Base-by-base conservation (phyloP, 2,329 filamentous ascomycete species). In the Aquanectria penicillioides region DNA sequence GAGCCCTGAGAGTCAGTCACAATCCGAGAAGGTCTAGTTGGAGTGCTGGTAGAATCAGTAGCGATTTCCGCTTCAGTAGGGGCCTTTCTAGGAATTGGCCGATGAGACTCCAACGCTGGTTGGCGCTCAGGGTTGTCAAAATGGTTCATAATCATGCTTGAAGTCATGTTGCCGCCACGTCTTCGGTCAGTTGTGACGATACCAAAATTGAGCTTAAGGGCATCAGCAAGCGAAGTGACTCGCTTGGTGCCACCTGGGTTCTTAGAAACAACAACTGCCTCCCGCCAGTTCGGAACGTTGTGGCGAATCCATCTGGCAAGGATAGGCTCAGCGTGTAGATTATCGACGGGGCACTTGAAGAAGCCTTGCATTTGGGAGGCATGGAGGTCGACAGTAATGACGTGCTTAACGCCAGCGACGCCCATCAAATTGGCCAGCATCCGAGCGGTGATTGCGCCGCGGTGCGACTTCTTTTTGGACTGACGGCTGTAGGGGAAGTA, bases 401-500 rank as follows among this genome's bases (percentile, higher is more conserved):
- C 92, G 81, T 99, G 95, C 78, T 97, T 93, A 66, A 99, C 93
- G 51, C 95, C 95, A 48, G 95, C 95, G 56, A 99, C 91, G 60
- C 91, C 87, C 67, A 99, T 88, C 46, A 98, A 86, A 75, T 99
- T 99, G 61, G 95, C 94, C 50, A 99, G 86, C 93, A 99, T 97
- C 67, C 94, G 89, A 53, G 95, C 95, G 8, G 95, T 97, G 73
- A 99, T 98, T 58, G 95, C 93, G 48, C 95, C 95, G 65, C 95
- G 88, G 74, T 98, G 94, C 55, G 93, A 93, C 80, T 99, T 99
- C 84, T 98, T 98, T 84, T 99, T 99, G 57, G 94, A 98, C 78
- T 99, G 95, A 62, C 95, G 92, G 68, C 93, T 97, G 81, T 99
- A 99, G n/a, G 95, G 95, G 73, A 98, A 99, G 79, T 98, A 98